Percentiles rank a stretch among this genome's conserved stretches.
Conservation (phyloP, 1,284 basidiomycete species). For the Cutaneotrichosporon sp. region DNA sequence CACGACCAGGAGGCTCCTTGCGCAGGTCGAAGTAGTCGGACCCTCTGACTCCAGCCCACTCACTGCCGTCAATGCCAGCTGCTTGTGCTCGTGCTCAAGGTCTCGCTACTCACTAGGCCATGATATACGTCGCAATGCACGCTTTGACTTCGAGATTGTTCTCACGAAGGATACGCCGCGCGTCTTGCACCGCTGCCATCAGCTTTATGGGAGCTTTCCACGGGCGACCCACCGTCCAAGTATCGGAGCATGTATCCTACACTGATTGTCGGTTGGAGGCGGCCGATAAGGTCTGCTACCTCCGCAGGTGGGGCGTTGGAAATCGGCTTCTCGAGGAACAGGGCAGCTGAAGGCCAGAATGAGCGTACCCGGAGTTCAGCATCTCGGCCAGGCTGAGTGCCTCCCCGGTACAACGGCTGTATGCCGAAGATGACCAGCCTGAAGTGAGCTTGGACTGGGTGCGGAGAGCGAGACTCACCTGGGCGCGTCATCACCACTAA, state of each 20-base stretch:
- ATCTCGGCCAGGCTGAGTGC: neutral
- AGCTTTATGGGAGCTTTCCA: neutral
- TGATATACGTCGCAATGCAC: neutral
- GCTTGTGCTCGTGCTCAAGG: neutral
- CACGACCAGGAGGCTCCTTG: constrained; percentile 22
- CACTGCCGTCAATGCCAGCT: neutral
- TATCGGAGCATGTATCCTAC: constrained; percentile 1
- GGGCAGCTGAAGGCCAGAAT: neutral
- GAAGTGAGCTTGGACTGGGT: too few species aligned
- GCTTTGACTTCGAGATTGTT: neutral
- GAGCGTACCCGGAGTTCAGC: neutral
- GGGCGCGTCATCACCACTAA: neutral
- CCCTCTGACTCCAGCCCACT: neutral
- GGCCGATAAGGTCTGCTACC: neutral
- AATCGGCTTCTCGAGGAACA: constrained; percentile 3
- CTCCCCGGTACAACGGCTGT: neutral
- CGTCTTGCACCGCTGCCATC: neutral
- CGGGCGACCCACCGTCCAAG: neutral
- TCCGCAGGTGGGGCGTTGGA: neutral
- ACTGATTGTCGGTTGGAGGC: neutral
- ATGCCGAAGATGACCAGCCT: constrained; percentile 3
- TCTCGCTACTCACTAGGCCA: neutral
- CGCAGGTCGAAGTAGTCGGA: constrained; percentile 22
- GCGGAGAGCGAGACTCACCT: neutral
- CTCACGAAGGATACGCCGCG: neutral